A percentile compares a stretch with the other conserved stretches of the same genome.
Conservation (phyloP, 75 land plant species). For the Pseudotsuga menziesii region DNA sequence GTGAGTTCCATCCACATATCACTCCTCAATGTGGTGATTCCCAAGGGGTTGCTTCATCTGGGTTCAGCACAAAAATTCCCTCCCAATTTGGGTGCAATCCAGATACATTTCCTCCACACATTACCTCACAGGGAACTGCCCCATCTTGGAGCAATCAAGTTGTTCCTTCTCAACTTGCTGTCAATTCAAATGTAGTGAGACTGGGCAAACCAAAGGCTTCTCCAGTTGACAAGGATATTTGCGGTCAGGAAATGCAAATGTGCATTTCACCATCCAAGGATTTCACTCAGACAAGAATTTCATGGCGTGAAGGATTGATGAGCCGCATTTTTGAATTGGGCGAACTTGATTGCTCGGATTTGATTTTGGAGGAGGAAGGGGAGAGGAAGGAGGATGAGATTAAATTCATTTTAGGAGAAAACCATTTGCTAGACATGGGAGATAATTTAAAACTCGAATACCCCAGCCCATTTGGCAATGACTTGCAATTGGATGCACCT, state of each 20-base stretch:
- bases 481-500: conserved; percentile 1
- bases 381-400: background rate
- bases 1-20: background rate
- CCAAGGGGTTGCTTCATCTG: background rate
- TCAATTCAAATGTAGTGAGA: background rate
- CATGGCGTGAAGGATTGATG: conserved; percentile 56
- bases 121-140: background rate
- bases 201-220: background rate
- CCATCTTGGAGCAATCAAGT: background rate
- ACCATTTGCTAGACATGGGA: background rate
- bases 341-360: conserved; percentile 37
- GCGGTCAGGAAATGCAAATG: conserved; percentile 2
- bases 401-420: conserved; percentile 4
- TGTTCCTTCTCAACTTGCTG: background rate
- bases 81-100: background rate
- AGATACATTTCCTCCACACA: background rate
- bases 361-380: conserved; percentile 41
- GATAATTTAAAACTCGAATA: background rate
- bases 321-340: conserved; percentile 51
- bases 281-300: conserved; percentile 32
- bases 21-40: background rate
- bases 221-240: conserved; percentile 2
- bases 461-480: background rate
- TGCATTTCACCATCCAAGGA: background rate
- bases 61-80: background rate